These are phyloP conservation scores for Fusarium sp. DNA, from an alignment of 2,329 filamentous ascomycete species.

Conservation along the genomic window DNA sequence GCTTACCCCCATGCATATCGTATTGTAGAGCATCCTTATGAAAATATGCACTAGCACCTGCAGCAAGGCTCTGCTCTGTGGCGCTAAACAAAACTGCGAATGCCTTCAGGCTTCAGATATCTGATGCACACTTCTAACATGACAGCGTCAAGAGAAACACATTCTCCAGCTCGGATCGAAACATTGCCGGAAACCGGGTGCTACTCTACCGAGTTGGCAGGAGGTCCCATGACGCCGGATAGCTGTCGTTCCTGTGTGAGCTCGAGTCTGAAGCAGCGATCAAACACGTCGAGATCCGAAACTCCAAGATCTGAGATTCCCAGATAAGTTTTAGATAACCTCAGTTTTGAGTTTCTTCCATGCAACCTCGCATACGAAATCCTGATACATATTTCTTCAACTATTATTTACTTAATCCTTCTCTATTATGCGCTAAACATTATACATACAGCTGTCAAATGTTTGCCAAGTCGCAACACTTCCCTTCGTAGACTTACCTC, in stretches of 20 bases:
- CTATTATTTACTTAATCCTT: background rate
- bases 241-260: slow-evolving; percentile 36
- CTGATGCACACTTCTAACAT: slow-evolving; percentile 33
- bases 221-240: slow-evolving; percentile 37
- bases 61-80: background rate
- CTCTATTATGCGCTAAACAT: slow-evolving; percentile 6
- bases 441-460: slow-evolving; percentile 5
- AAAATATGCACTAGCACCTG: slow-evolving; percentile 15
- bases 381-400: background rate
- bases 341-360: slow-evolving; percentile 16
- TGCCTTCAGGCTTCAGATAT: slow-evolving; percentile 24
- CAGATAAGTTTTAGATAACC: slow-evolving; percentile 27
- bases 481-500: slow-evolving; percentile 5
- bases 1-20: slow-evolving; percentile 7
- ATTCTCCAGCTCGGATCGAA: slow-evolving; percentile 14
- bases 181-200: slow-evolving; percentile 24
- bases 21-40: background rate
- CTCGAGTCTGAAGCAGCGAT: slow-evolving; percentile 38
- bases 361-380: background rate
- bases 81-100: slow-evolving; percentile 26
- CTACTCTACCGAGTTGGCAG: slow-evolving; percentile 23
- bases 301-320: slow-evolving; percentile 33
- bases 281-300: slow-evolving; percentile 36
- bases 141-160: slow-evolving; percentile 27
- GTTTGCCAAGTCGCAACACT: slow-evolving; percentile 28